These are phyloP conservation scores for Aspergillus egyptiacus DNA, from an alignment of 495 filamentous ascomycete species.

Conservation along the genomic window DNA sequence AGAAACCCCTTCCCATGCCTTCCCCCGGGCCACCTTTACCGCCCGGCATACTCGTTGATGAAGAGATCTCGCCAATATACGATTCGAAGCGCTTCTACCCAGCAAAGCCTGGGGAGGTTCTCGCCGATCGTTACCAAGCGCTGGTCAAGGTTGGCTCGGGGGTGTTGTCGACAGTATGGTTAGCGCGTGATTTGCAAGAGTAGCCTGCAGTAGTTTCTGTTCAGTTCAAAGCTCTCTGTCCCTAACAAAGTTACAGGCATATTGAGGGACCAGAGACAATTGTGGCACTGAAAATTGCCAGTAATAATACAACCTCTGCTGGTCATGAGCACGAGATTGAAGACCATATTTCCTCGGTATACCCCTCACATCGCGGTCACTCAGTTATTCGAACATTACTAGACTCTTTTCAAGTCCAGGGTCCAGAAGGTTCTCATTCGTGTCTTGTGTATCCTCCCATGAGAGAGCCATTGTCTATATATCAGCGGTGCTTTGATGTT, in stretches of 20 bases:
- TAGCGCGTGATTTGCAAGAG: constrained; percentile 32
- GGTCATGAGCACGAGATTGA: constrained; percentile 30
- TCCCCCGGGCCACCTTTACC: constrained; percentile 25
- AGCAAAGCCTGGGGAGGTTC: constrained; percentile 37
- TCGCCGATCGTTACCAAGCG: constrained; percentile 35
- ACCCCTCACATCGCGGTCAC: constrained; percentile 30
- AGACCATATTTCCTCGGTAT: constrained; percentile 28
- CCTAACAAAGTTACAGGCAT: constrained; percentile 30
- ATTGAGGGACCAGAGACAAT: constrained; percentile 30
- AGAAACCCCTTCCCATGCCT: constrained; percentile 28
- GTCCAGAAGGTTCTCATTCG: constrained; percentile 25
- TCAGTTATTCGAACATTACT: constrained; percentile 22
- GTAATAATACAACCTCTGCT: constrained; percentile 21
- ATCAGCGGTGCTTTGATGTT: constrained; percentile 28
- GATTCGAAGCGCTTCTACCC: constrained; percentile 39
- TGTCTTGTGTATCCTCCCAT: constrained; percentile 39
- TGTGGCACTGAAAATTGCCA: constrained; percentile 39
- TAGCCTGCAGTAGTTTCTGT: constrained; percentile 17
- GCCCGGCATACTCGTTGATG: constrained; percentile 27
- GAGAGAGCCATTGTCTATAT: constrained; percentile 32
- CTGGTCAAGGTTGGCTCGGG: constrained; percentile 42
- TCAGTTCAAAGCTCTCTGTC: constrained; percentile 3
- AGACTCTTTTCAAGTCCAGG: constrained; percentile 26
- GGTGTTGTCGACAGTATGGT: constrained; percentile 24
- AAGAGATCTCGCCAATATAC: constrained; percentile 33